Conservation (phyloP, 2,329 filamentous ascomycete genomes). For the Penicillium sp. region DNA sequence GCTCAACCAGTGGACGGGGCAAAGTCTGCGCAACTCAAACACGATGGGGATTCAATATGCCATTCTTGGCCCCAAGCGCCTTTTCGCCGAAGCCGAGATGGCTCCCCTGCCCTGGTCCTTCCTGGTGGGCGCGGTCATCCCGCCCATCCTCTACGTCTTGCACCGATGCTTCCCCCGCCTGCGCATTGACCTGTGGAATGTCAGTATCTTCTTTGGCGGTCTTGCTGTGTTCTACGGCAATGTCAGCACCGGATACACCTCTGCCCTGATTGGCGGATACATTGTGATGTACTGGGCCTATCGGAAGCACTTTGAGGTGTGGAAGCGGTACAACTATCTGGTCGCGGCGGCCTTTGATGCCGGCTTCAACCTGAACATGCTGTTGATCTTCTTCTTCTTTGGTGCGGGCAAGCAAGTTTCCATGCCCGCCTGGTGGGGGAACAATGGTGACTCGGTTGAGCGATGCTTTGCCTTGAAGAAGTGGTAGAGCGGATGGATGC, state of each 20-base stretch:
- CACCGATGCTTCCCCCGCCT: constrained; percentile 49
- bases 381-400: constrained; percentile 57
- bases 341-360: constrained; percentile 57
- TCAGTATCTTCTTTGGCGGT: constrained; percentile 56
- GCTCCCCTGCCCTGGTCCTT: constrained; percentile 28
- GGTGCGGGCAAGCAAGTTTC: constrained; percentile 50
- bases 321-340: constrained; percentile 57
- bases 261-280: constrained; percentile 54
- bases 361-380: constrained; percentile 57
- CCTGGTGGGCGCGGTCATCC: constrained; percentile 26
- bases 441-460: constrained; percentile 50
- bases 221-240: constrained; percentile 56
- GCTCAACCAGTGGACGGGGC: constrained; percentile 57
- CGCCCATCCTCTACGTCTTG: constrained; percentile 42
- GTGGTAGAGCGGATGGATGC: not conserved
- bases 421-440: constrained; percentile 63
- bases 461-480: constrained; percentile 51
- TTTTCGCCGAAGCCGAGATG: constrained; percentile 27
- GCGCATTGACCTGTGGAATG: constrained; percentile 55
- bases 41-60: constrained; percentile 57
- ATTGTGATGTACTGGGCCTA: constrained; percentile 57
- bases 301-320: constrained; percentile 50
- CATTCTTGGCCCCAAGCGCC: constrained; percentile 41
- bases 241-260: constrained; percentile 54
- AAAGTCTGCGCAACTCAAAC: constrained; percentile 46